Base-by-base conservation (phyloP, 2,329 filamentous ascomycete genomes). In the Pyricularia pennisetigena region DNA sequence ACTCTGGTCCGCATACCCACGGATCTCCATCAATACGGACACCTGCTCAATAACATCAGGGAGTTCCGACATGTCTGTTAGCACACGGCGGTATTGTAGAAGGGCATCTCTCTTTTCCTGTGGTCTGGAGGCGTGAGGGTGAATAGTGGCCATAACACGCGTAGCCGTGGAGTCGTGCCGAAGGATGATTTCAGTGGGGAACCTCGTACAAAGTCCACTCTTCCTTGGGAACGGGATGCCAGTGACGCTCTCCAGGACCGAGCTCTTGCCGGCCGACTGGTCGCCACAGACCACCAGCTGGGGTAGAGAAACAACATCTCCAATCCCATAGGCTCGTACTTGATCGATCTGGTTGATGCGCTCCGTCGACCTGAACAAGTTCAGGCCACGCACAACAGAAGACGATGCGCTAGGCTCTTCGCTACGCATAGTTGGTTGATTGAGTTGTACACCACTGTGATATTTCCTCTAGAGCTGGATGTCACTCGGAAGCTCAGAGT, bases 231-330 rank as follows among this genome's bases (percentile, higher is more conserved):
- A 90, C 0, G 81, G 79, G 1, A 90, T 80, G 3, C 85, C 82
- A 0, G 87, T 87, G 57, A 90, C 85, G 1, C 86, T 87, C 72
- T 90, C 86, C 0, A 90, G 81, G 0, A 89, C 85, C 0, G 86
- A 89, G 68, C 85, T 88, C 74, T 90, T 90, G 2, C 87, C 88
- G 1, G 83, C 82, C 0, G 83, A 87, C 71, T 88, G 86, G 69
- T 88, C 83, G 2, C 87, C 87, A 66, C 83, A 85, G 20, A 89
- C 86, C 30, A 89, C 82, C 68, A 83, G 81, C 70, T 83, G 76
- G 0, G 81, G 82, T 0, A 82, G 74, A 41, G 35, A 41, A 41
- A 41, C 35, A 41, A 41, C 35, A 41, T 41, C 35, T 41, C 35
- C 35, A 16, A 41, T 41, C 35, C 35, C 14, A 41, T 41, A 41